These are phyloP conservation scores for Diddensiella transvaalensis DNA, from an alignment of 805 yeast genomes.

Conservation along the genomic window DNA sequence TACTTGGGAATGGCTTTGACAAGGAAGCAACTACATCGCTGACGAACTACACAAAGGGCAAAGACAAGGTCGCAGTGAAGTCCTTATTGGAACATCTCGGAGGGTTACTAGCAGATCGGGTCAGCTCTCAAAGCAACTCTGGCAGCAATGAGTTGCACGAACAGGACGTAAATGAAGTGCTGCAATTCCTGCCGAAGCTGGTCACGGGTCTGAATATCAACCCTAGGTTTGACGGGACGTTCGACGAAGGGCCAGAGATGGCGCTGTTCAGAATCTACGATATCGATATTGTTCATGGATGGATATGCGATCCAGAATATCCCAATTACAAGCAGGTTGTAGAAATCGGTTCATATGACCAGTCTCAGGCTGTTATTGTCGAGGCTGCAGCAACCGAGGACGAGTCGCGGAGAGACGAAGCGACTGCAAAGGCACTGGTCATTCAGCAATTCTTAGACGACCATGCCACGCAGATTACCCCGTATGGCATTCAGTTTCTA, in stretches of 20 bases:
- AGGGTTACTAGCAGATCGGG: slow-evolving; percentile 34
- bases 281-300: slow-evolving; percentile 73
- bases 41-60: slow-evolving; percentile 34
- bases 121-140: slow-evolving; percentile 13
- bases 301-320: slow-evolving; percentile 56
- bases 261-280: slow-evolving; percentile 57
- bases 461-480: slow-evolving; percentile 74
- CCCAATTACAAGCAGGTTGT: slow-evolving; percentile 34
- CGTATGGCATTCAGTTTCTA: slow-evolving; percentile 54
- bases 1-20: slow-evolving; percentile 43
- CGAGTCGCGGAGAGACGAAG: slow-evolving; percentile 19
- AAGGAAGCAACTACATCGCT: slow-evolving; percentile 23
- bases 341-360: slow-evolving; percentile 49
- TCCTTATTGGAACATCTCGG: slow-evolving; percentile 50
- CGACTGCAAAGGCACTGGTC: slow-evolving; percentile 14
- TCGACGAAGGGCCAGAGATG: slow-evolving; percentile 50
- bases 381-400: slow-evolving; percentile 36
- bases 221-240: slow-evolving; percentile 63
- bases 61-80: slow-evolving; percentile 35
- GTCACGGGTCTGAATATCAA: slow-evolving; percentile 71
- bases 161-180: slow-evolving; percentile 39
- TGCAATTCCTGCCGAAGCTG: slow-evolving; percentile 57
- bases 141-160: slow-evolving; percentile 1
- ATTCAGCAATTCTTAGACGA: slow-evolving; percentile 48
- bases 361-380: slow-evolving; percentile 55